Percentiles rank a stretch among this genome's conserved stretches.
phyloP scores from a whole-genome alignment of 257 asterid species.

The Ocimum tenuiflorum region DNA sequence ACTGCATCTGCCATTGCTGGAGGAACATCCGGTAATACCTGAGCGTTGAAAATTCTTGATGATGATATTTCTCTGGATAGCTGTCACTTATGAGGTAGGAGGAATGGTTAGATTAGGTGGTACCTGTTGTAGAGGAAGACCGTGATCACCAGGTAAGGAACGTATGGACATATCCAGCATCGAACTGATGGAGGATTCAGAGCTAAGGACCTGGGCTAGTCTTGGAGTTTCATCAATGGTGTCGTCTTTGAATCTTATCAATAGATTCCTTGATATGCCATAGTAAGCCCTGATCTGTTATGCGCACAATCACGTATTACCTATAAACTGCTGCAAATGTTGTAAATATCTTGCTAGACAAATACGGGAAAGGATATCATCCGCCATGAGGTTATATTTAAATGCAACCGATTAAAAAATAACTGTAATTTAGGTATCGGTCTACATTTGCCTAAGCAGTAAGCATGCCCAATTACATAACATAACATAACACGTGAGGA shows the following conservation, averaged over 20 bases:
- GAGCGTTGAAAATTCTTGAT: slow-evolving; percentile 13
- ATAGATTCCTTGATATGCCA: slow-evolving; percentile 78
- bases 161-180: slow-evolving; percentile 95
- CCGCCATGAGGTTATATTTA: no score
- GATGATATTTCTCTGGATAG: no score
- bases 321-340: neutral
- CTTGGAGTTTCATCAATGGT: slow-evolving; percentile 79
- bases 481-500: no score
- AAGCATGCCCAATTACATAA: no score
- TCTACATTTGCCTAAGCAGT: no score
- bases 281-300: slow-evolving; percentile 84
- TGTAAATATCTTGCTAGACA: no score
- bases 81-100: no score
- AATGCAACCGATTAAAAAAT: no score
- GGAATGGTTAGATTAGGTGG: neutral
- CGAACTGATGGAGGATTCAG: slow-evolving; percentile 84
- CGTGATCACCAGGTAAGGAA: slow-evolving; percentile 82
- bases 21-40: slow-evolving; percentile 85
- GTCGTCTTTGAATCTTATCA: slow-evolving; percentile 88
- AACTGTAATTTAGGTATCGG: no score
- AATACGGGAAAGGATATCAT: no score
- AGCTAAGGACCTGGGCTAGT: slow-evolving; percentile 84
- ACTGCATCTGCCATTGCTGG: slow-evolving; percentile 95
- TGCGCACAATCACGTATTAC: neutral
- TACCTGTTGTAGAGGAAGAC: slow-evolving; percentile 93